Conservation (phyloP, 257 asterid genomes). For the Primulina eburnea region DNA sequence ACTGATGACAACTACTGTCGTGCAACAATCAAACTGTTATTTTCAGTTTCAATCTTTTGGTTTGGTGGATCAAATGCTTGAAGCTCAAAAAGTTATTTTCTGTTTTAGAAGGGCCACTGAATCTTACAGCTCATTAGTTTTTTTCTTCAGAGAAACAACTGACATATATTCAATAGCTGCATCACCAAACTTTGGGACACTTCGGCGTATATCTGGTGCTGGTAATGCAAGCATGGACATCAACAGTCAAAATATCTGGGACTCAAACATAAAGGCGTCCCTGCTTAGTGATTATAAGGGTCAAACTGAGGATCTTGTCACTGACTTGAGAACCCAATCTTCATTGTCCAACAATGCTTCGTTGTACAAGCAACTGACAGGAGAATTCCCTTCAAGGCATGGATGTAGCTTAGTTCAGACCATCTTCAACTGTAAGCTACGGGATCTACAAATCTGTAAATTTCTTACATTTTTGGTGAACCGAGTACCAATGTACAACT, state of each 20-base stretch:
- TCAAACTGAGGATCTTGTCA: slow-evolving; percentile 27
- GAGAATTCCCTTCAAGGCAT: slow-evolving; percentile 56
- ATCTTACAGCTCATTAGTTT: slow-evolving; percentile 12
- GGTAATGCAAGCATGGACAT: slow-evolving; percentile 28
- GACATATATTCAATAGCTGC: slow-evolving; percentile 70
- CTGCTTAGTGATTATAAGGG: slow-evolving; percentile 50
- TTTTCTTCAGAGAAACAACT: slow-evolving; percentile 62
- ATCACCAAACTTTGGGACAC: slow-evolving; percentile 61
- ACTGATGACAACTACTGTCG: too few species aligned
- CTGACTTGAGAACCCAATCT: slow-evolving; percentile 39
- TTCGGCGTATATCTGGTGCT: slow-evolving; percentile 38
- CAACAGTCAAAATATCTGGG: slow-evolving; percentile 32
- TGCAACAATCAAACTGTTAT: neutral
- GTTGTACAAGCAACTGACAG: slow-evolving; percentile 44
- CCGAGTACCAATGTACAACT: neutral
- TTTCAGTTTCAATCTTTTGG: neutral
- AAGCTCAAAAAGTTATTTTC: neutral
- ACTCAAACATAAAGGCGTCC: slow-evolving; percentile 39
- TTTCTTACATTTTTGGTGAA: neutral
- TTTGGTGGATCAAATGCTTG: neutral
- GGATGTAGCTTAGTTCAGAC: slow-evolving; percentile 80
- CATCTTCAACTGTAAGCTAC: slow-evolving; percentile 62
- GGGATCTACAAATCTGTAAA: neutral
- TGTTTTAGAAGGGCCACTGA: neutral
- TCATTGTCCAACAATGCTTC: slow-evolving; percentile 43